phyloP scores from a whole-genome alignment of 306 rosid genomes.

The Cucurbita ficifolia region DNA sequence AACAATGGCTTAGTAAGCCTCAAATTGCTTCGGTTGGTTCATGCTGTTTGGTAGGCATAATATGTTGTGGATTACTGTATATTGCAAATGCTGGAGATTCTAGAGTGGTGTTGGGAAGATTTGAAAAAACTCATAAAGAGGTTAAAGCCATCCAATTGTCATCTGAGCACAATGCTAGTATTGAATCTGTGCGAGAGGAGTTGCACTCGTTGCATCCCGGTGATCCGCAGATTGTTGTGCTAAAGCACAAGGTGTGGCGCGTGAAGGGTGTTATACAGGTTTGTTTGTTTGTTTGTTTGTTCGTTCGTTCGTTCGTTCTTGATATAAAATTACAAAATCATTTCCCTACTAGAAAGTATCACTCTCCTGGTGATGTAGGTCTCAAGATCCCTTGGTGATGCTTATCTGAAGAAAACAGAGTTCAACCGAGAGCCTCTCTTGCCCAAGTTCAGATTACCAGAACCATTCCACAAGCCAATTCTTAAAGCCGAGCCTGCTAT shows the following conservation, averaged over 20 bases:
- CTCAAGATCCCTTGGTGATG: conserved; percentile 96
- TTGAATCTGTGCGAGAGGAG: conserved; percentile 77
- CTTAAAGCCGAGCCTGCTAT: conserved; percentile 77
- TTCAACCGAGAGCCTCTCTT: conserved; percentile 70
- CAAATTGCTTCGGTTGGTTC: conserved; percentile 83
- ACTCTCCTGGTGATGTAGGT: conserved; percentile 30
- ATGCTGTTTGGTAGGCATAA: conserved; percentile 76
- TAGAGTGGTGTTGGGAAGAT: conserved; percentile 74
- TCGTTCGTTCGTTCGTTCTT: too few relatives aligned
- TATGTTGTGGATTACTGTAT: conserved; percentile 67
- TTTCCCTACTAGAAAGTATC: not conserved
- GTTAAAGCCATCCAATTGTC: conserved; percentile 79
- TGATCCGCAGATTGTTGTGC: conserved; percentile 84
- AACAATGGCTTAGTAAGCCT: conserved; percentile 67
- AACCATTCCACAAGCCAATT: conserved; percentile 65
- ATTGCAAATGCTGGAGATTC: conserved; percentile 97
- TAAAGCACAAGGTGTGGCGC: conserved; percentile 95
- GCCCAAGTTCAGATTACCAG: conserved; percentile 61
- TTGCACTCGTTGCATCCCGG: conserved; percentile 63
- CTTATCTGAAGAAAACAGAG: conserved; percentile 70
- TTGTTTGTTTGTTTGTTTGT: not conserved
- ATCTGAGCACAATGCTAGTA: conserved; percentile 79
- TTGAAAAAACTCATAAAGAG: conserved; percentile 32
- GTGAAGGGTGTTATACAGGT: conserved; percentile 99
- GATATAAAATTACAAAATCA: too few relatives aligned